Evolutionary conservation across 106 monocot genomes (phyloP).

Genomic region (Dendrobium nobile): DNA sequence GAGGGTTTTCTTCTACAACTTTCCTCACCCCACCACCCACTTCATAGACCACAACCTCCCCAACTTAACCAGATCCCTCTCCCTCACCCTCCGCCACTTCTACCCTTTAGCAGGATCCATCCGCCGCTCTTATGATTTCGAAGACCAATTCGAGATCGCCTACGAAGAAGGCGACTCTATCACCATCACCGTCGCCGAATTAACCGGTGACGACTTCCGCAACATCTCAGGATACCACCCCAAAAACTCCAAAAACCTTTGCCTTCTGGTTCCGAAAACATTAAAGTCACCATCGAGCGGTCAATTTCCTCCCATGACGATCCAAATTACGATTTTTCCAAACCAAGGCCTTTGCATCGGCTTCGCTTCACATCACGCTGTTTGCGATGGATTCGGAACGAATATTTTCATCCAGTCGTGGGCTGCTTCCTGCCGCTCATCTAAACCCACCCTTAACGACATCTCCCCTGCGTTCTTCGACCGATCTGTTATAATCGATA

Average conservation of each 20-base stretch:
- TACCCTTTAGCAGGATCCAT: too few relatives aligned
- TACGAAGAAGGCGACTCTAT: constrained; percentile 25
- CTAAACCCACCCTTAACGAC: too few relatives aligned
- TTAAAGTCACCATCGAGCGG: constrained; percentile 15
- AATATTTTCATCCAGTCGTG: constrained; percentile 16
- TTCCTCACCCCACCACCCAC: constrained; percentile 45
- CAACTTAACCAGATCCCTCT: constrained; percentile 6
- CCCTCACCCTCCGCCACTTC: constrained; percentile 2
- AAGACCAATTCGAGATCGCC: background rate
- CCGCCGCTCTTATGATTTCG: too few relatives aligned
- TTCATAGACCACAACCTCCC: constrained; percentile 21
- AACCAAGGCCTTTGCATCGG: constrained; percentile 15
- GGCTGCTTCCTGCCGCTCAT: constrained; percentile 4
- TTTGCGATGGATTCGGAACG: constrained; percentile 7
- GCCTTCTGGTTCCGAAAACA: constrained; percentile 14
- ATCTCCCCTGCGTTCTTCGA: constrained; percentile 10
- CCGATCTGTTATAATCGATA: constrained; percentile 11
- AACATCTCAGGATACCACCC: constrained; percentile 7
- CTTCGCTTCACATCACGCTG: constrained; percentile 7
- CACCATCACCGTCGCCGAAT: constrained; percentile 16
- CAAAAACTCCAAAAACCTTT: constrained; percentile 5
- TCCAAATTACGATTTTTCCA: background rate
- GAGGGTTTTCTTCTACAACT: constrained; percentile 47
- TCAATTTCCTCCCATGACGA: too few relatives aligned
- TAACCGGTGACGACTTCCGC: constrained; percentile 12